Conservation (phyloP, 2,329 filamentous ascomycete species). For the Colletotrichum navitas region DNA sequence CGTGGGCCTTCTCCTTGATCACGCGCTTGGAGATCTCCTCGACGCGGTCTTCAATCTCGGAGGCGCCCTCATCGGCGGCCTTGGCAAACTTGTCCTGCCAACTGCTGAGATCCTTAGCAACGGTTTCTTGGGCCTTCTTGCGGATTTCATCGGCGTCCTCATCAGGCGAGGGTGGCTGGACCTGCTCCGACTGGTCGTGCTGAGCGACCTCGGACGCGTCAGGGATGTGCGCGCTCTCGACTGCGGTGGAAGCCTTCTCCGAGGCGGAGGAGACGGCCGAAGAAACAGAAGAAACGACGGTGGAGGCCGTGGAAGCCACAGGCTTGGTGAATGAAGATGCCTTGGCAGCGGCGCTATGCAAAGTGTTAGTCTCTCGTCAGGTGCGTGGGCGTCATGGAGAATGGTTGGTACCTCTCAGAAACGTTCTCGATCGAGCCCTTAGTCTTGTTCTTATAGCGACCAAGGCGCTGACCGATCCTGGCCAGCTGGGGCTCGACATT, state of each 20-base stretch:
- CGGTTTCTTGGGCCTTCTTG: slow-evolving; percentile 72
- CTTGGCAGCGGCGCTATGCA: slow-evolving; percentile 44
- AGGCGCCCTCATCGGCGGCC: slow-evolving; percentile 83
- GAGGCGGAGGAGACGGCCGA: slow-evolving; percentile 45
- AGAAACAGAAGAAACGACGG: slow-evolving; percentile 46
- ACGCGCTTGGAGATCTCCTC: slow-evolving; percentile 68
- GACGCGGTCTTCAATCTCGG: slow-evolving; percentile 78
- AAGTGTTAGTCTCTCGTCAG: not conserved
- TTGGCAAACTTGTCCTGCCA: slow-evolving; percentile 93
- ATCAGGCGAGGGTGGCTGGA: slow-evolving; percentile 60
- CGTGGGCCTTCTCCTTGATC: slow-evolving; percentile 74
- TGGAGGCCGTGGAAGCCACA: slow-evolving; percentile 46
- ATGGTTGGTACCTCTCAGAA: slow-evolving; percentile 48
- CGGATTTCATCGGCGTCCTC: slow-evolving; percentile 66
- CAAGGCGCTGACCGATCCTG: slow-evolving; percentile 90
- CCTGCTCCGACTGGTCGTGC: slow-evolving; percentile 45
- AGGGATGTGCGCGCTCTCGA: slow-evolving; percentile 38
- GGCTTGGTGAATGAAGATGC: slow-evolving; percentile 60
- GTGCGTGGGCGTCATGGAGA: no score
- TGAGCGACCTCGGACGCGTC: slow-evolving; percentile 43
- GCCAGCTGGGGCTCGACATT: slow-evolving; percentile 96
- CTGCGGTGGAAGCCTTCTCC: slow-evolving; percentile 43
- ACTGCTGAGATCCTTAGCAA: slow-evolving; percentile 81
- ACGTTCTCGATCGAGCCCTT: slow-evolving; percentile 52
- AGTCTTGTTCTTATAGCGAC: slow-evolving; percentile 72